These are phyloP conservation scores for Trypanosoma scelopori DNA, from an alignment of 208 protist species.

Conservation along the genomic window DNA sequence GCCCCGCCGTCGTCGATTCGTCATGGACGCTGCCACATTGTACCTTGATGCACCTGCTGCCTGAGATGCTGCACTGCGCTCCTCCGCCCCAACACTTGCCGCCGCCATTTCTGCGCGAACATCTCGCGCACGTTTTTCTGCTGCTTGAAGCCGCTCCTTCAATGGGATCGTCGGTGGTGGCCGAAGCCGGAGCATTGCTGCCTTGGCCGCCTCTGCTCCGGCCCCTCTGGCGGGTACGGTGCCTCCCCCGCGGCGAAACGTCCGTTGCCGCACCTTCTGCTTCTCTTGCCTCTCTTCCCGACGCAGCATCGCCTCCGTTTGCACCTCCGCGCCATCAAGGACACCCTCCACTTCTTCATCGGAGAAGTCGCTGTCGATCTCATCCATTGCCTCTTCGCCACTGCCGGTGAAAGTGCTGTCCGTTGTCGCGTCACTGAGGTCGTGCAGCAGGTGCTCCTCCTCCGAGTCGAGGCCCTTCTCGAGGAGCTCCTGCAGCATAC, in stretches of 20 bases:
- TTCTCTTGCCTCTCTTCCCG: slow-evolving; percentile 52
- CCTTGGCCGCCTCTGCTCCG: slow-evolving; percentile 3
- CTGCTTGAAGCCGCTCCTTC: slow-evolving; percentile 40
- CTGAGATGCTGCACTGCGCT: neutral
- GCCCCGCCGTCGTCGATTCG: neutral
- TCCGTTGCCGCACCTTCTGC: slow-evolving; percentile 28
- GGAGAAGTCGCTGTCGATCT: slow-evolving; percentile 78
- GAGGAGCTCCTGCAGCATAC: slow-evolving; percentile 58
- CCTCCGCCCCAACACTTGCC: neutral
- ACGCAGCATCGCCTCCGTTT: slow-evolving; percentile 55
- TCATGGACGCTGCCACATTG: slow-evolving; percentile 3
- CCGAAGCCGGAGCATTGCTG: slow-evolving; percentile 32
- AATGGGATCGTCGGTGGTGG: slow-evolving; percentile 56
- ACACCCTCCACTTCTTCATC: slow-evolving; percentile 54
- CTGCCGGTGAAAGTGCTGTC: slow-evolving; percentile 70
- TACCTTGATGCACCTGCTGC: neutral
- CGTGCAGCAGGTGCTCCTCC: slow-evolving; percentile 55
- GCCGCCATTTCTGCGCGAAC: slow-evolving; percentile 19
- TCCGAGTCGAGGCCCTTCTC: slow-evolving; percentile 63
- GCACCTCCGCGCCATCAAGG: slow-evolving; percentile 30
- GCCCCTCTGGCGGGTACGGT: neutral
- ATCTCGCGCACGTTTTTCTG: slow-evolving; percentile 40
- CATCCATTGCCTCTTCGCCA: slow-evolving; percentile 60
- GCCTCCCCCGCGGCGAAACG: slow-evolving; percentile 26
- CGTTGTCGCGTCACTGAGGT: slow-evolving; percentile 42